Percentiles rank a stretch among this genome's conserved stretches.
phyloP scores from a whole-genome alignment of 2,329 filamentous ascomycete genomes.

The Cordyceps fumosorosea region DNA sequence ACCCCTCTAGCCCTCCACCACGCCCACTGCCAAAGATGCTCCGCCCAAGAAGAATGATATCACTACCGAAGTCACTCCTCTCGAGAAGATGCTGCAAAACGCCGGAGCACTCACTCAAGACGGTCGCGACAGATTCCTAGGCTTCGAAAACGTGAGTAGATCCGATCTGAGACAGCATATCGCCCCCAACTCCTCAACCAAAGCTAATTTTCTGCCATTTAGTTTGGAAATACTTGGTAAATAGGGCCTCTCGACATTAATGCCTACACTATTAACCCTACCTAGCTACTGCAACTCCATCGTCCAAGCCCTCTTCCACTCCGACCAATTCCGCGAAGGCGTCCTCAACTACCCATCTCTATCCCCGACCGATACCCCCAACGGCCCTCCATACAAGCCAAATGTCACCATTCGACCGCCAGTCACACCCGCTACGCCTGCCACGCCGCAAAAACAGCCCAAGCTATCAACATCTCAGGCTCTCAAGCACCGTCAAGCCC shows the following conservation, averaged over 20 bases:
- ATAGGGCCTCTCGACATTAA: conserved; percentile 19
- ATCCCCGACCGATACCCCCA: conserved; percentile 62
- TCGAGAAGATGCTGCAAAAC: conserved; percentile 72
- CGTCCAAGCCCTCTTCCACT: conserved; percentile 94
- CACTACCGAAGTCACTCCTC: conserved; percentile 52
- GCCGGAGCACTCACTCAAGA: conserved; percentile 75
- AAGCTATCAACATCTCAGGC: conserved; percentile 51
- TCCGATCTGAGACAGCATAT: conserved; percentile 13
- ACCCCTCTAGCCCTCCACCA: conserved; percentile 36
- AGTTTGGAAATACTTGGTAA: conserved; percentile 99
- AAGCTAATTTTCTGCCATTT: conserved; percentile 29
- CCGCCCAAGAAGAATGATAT: conserved; percentile 49
- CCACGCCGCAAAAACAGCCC: conserved; percentile 34
- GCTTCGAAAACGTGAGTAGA: conserved; percentile 84
- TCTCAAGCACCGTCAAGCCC: conserved; percentile 48
- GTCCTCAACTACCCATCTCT: conserved; percentile 83
- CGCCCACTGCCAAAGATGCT: conserved; percentile 38
- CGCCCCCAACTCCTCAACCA: conserved; percentile 8
- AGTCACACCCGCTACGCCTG: conserved; percentile 40
- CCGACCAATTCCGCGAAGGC: conserved; percentile 84
- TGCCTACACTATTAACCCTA: conserved; percentile 8
- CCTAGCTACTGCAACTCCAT: conserved; percentile 95
- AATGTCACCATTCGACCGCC: conserved; percentile 56
- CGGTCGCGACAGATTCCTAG: conserved; percentile 97
- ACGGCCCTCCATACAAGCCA: conserved; percentile 49